Percentiles rank a stretch among this genome's conserved stretches.
Conservation (phyloP, 1,284 basidiomycete genomes). For the Pisolithus thermaeus region DNA sequence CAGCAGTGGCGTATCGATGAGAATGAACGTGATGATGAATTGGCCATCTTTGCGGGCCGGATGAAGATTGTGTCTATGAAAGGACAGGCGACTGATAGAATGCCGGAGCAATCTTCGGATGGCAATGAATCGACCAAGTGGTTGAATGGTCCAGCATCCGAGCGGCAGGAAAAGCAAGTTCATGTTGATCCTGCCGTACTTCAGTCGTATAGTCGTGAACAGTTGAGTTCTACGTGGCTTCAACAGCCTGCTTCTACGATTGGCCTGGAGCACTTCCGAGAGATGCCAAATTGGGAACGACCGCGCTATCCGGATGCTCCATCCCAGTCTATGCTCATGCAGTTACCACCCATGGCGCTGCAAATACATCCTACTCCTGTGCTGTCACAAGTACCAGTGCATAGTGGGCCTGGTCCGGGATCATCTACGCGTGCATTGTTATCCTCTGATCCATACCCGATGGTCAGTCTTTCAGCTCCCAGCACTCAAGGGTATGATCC, state of each 20-base stretch:
- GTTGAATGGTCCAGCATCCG: background rate
- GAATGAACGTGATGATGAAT: slow-evolving; percentile 48
- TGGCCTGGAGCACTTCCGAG: background rate
- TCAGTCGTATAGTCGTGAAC: background rate
- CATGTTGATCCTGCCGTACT: background rate
- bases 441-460: background rate
- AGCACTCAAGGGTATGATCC: background rate
- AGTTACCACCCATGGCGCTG: background rate
- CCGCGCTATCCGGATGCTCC: background rate
- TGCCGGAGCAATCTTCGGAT: background rate
- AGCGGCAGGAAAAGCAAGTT: background rate
- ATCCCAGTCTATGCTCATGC: background rate
- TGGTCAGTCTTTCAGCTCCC: background rate
- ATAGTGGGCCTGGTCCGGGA: background rate
- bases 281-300: background rate
- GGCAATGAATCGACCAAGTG: background rate
- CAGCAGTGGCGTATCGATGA: slow-evolving; percentile 38
- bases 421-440: background rate
- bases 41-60: slow-evolving; percentile 56
- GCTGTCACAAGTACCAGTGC: background rate
- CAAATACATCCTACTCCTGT: slow-evolving; percentile 17
- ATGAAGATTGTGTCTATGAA: slow-evolving; percentile 47
- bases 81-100: slow-evolving; percentile 16
- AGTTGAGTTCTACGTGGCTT: background rate
- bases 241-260: background rate